A percentile compares a stretch with the other conserved stretches of the same genome.
These are phyloP conservation scores for Trichoderma oligosporum DNA, from an alignment of 2,329 filamentous ascomycete species.

Conservation along the genomic window DNA sequence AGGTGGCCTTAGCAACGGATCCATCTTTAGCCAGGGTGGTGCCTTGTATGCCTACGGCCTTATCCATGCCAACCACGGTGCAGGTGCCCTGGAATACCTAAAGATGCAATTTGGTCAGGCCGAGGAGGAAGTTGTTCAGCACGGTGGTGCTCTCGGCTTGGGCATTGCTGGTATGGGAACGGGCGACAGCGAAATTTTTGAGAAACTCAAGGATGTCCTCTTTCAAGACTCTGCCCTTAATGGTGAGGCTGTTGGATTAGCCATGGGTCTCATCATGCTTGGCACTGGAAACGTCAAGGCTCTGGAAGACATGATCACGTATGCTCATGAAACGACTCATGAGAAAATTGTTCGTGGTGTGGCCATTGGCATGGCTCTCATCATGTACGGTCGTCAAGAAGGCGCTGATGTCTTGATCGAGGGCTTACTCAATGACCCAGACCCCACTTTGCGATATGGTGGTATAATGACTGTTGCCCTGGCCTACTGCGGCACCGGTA, in stretches of 20 bases:
- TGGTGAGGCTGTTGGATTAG: conserved; percentile 89
- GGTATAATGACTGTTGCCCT: conserved; percentile 98
- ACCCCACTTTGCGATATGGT: conserved; percentile 90
- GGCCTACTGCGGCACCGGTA: conserved; percentile 94
- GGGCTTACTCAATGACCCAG: conserved; percentile 85
- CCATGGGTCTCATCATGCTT: conserved; percentile 98
- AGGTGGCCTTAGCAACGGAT: conserved; percentile 70
- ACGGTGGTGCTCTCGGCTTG: conserved; percentile 89
- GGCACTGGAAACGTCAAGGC: conserved; percentile 95
- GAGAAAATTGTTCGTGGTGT: conserved; percentile 98
- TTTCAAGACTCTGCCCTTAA: conserved; percentile 95
- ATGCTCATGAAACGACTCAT: conserved; percentile 95
- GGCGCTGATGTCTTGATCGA: conserved; percentile 92
- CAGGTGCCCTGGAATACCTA: conserved; percentile 79
- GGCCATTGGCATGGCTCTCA: conserved; percentile 92
- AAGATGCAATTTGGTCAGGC: conserved; percentile 70
- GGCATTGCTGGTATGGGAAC: conserved; percentile 98
- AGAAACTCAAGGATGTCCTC: conserved; percentile 82
- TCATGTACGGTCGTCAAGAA: conserved; percentile 97
- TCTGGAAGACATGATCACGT: conserved; percentile 94
- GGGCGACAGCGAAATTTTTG: conserved; percentile 83
- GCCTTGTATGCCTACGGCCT: conserved; percentile 92
- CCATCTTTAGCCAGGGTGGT: conserved; percentile 92
- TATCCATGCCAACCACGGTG: conserved; percentile 96
- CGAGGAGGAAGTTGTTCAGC: conserved; percentile 90